A percentile compares a stretch with the other conserved stretches of the same genome.
phyloP scores from a whole-genome alignment of 352 stramenopile genomes.

The Pythium aquatile region DNA sequence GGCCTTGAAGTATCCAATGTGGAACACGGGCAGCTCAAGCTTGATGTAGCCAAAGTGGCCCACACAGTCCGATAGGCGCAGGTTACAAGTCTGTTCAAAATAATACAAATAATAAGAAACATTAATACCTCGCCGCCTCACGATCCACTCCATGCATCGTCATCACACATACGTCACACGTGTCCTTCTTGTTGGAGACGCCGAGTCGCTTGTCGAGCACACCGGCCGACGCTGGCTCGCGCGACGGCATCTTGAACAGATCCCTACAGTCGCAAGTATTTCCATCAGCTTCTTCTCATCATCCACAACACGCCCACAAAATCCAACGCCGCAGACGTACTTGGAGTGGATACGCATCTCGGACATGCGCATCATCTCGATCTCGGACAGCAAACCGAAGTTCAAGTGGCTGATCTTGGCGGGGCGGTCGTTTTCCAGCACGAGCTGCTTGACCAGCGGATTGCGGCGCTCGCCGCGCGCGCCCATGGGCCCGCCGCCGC shows the following conservation, averaged over 20 bases:
- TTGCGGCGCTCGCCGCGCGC: constrained; percentile 66
- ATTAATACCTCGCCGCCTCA: not conserved
- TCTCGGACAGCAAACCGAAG: constrained; percentile 95
- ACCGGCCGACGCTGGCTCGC: constrained; percentile 91
- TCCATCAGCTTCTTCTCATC: not conserved
- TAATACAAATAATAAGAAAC: not conserved
- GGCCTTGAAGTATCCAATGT: constrained; percentile 99
- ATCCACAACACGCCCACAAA: not conserved
- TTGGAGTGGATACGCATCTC: constrained; percentile 94
- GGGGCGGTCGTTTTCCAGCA: constrained; percentile 87
- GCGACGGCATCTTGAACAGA: constrained; percentile 96
- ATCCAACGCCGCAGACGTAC: constrained; percentile 24
- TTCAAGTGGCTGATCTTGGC: constrained; percentile 97
- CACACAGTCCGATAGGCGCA: constrained; percentile 96
- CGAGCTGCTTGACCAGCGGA: constrained; percentile 87
- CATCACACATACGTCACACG: constrained; percentile 86
- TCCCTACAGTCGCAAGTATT: constrained; percentile 57
- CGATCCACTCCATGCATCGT: not conserved
- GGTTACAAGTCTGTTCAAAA: constrained; percentile 54
- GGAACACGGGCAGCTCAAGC: constrained; percentile 97
- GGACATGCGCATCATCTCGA: constrained; percentile 95
- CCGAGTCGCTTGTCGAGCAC: constrained; percentile 97
- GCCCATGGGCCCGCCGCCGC: constrained; percentile 19
- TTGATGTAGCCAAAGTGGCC: constrained; percentile 99
- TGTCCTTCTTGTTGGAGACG: constrained; percentile 96